phyloP scores from a whole-genome alignment of 345 rosid species.

The Limnanthes douglasii region DNA sequence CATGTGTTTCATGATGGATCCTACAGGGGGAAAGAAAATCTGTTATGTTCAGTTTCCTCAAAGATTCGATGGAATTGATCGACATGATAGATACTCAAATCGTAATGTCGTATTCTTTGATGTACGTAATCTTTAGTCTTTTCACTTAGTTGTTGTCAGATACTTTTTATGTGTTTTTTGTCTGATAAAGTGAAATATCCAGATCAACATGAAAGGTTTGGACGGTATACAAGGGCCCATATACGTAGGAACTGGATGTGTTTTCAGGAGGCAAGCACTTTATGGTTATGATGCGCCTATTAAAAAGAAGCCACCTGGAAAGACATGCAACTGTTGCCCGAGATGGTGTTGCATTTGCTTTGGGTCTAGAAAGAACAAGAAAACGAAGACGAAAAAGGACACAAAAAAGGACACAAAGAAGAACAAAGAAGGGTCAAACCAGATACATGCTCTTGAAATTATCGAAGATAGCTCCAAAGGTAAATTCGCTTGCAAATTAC shows the following conservation, averaged over 20 bases:
- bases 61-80: conserved; percentile 94
- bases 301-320: conserved; percentile 82
- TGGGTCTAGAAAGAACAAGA: conserved; percentile 65
- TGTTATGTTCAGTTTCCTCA: conserved; percentile 98
- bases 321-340: conserved; percentile 95
- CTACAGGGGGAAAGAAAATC: conserved; percentile 71
- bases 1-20: conserved; percentile 99
- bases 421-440: conserved; percentile 67
- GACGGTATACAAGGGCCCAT: conserved; percentile 98
- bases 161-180: not conserved
- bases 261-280: conserved; percentile 88
- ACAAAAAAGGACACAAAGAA: conserved; percentile 38
- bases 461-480: conserved; percentile 63
- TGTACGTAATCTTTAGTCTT: conserved; percentile 31
- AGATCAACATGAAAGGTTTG: conserved; percentile 99
- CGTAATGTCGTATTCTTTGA: conserved; percentile 91
- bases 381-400: conserved; percentile 32
- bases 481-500: too few species aligned
- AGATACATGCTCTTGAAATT: conserved; percentile 84
- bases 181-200: conserved; percentile 14
- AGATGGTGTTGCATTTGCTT: conserved; percentile 76
- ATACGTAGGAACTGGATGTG: conserved; percentile 95
- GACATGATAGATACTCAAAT: conserved; percentile 91
- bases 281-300: conserved; percentile 84
- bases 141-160: conserved; percentile 1